Conservation (phyloP, 192 early-diverging fungal genomes). For the Backusella sp. region DNA sequence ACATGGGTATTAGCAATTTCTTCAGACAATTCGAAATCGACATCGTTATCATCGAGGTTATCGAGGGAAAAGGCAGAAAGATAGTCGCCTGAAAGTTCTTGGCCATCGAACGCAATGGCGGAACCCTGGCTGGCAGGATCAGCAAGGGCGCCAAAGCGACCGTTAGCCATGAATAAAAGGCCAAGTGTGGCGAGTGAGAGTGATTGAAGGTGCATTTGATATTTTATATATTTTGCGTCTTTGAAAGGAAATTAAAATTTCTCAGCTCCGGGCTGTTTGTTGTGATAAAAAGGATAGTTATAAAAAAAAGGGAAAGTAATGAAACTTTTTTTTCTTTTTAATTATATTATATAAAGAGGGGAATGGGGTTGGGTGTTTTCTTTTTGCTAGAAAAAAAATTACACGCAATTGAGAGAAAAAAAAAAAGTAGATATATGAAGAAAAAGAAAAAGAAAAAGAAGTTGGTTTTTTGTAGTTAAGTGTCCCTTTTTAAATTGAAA, state of each 20-base stretch:
- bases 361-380: not conserved
- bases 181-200: conserved; percentile 20
- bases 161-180: conserved; percentile 7
- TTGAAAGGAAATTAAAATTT: not conserved
- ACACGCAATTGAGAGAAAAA: not conserved
- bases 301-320: conserved; percentile 2
- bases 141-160: conserved; percentile 8
- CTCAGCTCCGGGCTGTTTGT: not conserved
- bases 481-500: not conserved
- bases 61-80: conserved; percentile 12
- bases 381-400: not conserved
- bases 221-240: not conserved
- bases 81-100: not conserved
- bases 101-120: not conserved
- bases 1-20: not conserved
- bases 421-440: conserved; percentile 12
- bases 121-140: not conserved
- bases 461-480: not conserved
- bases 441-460: not conserved
- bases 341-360: not conserved
- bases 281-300: not conserved
- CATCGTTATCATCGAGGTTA: conserved; percentile 9
- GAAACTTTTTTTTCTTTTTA: not conserved
- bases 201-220: conserved; percentile 18
- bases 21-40: conserved; percentile 22